A percentile compares a stretch with the other conserved stretches of the same genome.
These are phyloP conservation scores for Capsicum chinense DNA, from an alignment of 257 asterid species.

Conservation along the genomic window DNA sequence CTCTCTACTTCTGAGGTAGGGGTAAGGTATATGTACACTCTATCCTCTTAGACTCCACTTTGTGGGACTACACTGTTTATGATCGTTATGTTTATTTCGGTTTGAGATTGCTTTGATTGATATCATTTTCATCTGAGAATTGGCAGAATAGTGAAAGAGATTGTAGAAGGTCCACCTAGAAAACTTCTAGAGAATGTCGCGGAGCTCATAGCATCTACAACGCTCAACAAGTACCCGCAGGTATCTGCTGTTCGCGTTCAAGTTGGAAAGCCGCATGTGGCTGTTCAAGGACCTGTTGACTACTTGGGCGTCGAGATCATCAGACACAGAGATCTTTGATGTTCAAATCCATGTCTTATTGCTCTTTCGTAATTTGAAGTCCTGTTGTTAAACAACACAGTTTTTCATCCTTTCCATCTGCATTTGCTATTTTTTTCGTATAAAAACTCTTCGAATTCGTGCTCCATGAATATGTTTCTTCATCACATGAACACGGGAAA, in stretches of 20 bases:
- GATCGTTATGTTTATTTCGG: neutral
- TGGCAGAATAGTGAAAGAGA: conserved; percentile 70
- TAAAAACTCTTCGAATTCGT: too few species aligned
- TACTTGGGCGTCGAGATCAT: conserved; percentile 82
- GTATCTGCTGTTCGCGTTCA: conserved; percentile 66
- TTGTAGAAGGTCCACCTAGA: conserved; percentile 65
- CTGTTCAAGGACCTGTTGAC: conserved; percentile 74
- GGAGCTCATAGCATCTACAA: conserved; percentile 58
- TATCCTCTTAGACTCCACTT: too few species aligned
- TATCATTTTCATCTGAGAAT: conserved; percentile 3
- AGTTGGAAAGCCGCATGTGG: conserved; percentile 90
- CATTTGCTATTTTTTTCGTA: neutral
- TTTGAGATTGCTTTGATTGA: neutral
- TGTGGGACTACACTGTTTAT: too few species aligned
- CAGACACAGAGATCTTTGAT: conserved; percentile 44
- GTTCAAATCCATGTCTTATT: neutral
- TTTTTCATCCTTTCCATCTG: neutral
- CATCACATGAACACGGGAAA: too few species aligned
- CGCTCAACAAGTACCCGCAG: conserved; percentile 52
- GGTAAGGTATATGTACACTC: too few species aligned
- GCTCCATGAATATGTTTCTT: too few species aligned
- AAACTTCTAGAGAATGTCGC: conserved; percentile 87
- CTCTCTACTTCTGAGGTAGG: too few species aligned
- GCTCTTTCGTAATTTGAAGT: neutral
- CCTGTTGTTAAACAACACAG: neutral